Evolutionary conservation across 345 rosid species (phyloP).

Genomic region (Mercurialis annua): DNA sequence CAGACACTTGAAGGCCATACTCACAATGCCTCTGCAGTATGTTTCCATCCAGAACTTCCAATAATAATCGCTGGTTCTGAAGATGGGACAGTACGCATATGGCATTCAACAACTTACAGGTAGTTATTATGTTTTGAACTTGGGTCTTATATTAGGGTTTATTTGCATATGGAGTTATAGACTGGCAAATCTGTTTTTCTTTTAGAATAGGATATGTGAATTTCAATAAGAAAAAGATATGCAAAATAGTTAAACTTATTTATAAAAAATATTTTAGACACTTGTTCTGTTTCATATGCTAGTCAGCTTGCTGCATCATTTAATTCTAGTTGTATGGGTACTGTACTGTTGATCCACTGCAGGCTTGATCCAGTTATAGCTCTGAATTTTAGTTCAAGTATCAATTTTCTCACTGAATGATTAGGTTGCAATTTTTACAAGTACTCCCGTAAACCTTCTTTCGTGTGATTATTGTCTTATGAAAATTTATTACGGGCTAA

Average conservation of each 20-base stretch:
- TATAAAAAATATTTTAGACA: background rate
- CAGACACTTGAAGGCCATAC: constrained; percentile 81
- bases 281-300: background rate
- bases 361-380: background rate
- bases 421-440: background rate
- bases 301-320: background rate
- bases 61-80: constrained; percentile 80
- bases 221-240: background rate
- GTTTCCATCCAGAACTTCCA: constrained; percentile 84
- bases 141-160: background rate
- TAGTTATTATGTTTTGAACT: constrained; percentile 12
- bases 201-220: too few relatives aligned
- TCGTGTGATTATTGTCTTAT: background rate
- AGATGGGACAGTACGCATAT: constrained; percentile 77
- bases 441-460: background rate
- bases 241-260: background rate
- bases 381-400: background rate
- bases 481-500: background rate
- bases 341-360: background rate
- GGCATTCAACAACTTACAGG: constrained; percentile 88
- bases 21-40: constrained; percentile 77
- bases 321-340: background rate
- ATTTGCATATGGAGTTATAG: background rate
- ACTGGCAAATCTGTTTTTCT: background rate
- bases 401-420: background rate